Conservation (phyloP, 768 basidiomycete species). For the Mrakia hoshinonis region DNA sequence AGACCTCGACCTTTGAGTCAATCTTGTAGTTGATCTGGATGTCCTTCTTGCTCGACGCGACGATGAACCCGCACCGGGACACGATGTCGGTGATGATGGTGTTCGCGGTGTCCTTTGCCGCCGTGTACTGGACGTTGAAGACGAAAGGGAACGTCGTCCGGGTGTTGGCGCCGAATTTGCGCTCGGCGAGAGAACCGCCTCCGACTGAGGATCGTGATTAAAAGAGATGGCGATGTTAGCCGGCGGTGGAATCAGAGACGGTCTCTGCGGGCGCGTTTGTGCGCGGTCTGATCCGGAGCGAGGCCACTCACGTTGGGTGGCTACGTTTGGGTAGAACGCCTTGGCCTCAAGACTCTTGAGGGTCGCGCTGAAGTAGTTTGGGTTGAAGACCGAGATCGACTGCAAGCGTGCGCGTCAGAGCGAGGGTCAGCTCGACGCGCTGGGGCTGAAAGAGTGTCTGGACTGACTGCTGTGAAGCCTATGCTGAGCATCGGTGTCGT, state of each 20-base stretch:
- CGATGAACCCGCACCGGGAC: slow-evolving; percentile 10
- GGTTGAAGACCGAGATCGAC: slow-evolving; percentile 17
- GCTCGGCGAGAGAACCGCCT: too few relatives aligned
- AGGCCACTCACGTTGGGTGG: neutral
- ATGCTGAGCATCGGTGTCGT: slow-evolving; percentile 3
- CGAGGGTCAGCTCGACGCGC: neutral
- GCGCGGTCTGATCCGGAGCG: too few relatives aligned
- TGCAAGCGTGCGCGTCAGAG: neutral
- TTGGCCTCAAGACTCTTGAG: slow-evolving; percentile 13
- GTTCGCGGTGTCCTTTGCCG: neutral
- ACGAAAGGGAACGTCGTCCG: slow-evolving; percentile 22
- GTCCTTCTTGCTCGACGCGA: slow-evolving; percentile 2
- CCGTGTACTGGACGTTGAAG: slow-evolving; percentile 7
- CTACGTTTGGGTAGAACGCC: slow-evolving; percentile 20
- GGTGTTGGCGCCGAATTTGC: slow-evolving; percentile 14
- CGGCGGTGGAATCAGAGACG: too few relatives aligned
- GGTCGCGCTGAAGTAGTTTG: slow-evolving; percentile 20
- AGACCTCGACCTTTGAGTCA: slow-evolving; percentile 3
- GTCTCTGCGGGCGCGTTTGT: too few relatives aligned
- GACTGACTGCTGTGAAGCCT: slow-evolving; percentile 6
- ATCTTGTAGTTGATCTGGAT: slow-evolving; percentile 22
- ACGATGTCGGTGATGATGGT: slow-evolving; percentile 21
- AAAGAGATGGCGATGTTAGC: too few relatives aligned
- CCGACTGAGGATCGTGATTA: too few relatives aligned
- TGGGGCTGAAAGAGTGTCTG: too few relatives aligned